These are phyloP conservation scores for Didymella arachidicola DNA, from an alignment of 2,329 filamentous ascomycete genomes.

Conservation along the genomic window DNA sequence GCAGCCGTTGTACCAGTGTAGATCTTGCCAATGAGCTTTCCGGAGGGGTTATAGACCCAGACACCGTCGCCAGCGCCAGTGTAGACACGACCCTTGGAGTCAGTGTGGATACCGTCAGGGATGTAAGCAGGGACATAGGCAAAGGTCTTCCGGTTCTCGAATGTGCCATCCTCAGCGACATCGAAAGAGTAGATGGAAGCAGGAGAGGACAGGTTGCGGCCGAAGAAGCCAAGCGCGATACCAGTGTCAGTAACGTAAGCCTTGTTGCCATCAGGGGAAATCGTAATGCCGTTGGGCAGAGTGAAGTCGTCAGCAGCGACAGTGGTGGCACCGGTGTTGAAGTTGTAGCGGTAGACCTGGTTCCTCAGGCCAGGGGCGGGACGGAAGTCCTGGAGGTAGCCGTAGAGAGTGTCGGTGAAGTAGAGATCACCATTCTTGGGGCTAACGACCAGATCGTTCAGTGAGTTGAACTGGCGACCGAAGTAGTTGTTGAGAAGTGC, in stretches of 20 bases:
- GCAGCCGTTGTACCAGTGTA: constrained; percentile 33
- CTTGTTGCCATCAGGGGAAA: constrained; percentile 51
- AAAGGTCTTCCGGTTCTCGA: constrained; percentile 34
- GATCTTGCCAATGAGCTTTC: constrained; percentile 54
- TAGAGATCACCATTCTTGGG: constrained; percentile 53
- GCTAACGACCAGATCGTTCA: constrained; percentile 53
- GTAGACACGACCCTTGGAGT: constrained; percentile 62
- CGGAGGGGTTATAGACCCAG: constrained; percentile 59
- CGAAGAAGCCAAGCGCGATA: constrained; percentile 32
- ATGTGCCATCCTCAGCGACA: constrained; percentile 31
- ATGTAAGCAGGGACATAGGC: constrained; percentile 29
- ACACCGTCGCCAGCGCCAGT: constrained; percentile 59
- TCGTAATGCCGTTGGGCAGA: constrained; percentile 53
- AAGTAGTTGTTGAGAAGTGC: constrained; percentile 55
- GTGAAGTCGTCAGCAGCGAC: constrained; percentile 51
- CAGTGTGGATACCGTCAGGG: constrained; percentile 35
- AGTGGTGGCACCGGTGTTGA: constrained; percentile 48
- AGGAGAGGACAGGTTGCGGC: constrained; percentile 31
- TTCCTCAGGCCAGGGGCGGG: constrained; percentile 36
- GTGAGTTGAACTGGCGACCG: constrained; percentile 54
- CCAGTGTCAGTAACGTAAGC: constrained; percentile 56
- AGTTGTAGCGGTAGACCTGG: constrained; percentile 53
- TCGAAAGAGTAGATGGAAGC: constrained; percentile 37
- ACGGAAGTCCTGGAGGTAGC: constrained; percentile 36
- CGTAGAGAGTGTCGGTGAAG: constrained; percentile 56